Evolutionary conservation across 2,329 filamentous ascomycete species (phyloP).

Genomic region (Tolypocladium amazonense): DNA sequence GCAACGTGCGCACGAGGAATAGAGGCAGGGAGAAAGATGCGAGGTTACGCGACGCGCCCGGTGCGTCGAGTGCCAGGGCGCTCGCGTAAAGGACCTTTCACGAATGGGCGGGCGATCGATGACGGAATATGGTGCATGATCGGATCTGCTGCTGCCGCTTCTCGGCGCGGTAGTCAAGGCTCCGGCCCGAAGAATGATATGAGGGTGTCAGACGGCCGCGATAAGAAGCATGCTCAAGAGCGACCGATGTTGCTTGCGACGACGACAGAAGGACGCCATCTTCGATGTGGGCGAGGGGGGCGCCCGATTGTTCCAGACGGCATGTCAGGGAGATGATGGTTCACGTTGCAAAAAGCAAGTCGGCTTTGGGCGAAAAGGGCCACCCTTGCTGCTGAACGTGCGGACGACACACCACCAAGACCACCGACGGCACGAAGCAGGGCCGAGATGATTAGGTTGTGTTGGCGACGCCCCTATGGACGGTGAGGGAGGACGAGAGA

Average conservation of each 20-base stretch:
- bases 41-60: neutral
- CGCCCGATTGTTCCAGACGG: neutral
- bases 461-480: neutral
- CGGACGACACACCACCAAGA: neutral
- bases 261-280: neutral
- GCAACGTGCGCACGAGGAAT: neutral
- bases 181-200: neutral
- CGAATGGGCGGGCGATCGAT: neutral
- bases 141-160: neutral
- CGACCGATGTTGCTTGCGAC: neutral
- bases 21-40: neutral
- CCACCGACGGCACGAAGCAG: neutral
- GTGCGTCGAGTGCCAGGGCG: too few relatives aligned
- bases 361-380: too few relatives aligned
- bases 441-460: neutral
- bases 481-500: neutral
- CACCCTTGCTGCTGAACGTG: neutral
- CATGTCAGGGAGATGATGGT: conserved; percentile 4
- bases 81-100: neutral
- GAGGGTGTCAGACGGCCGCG: neutral
- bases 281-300: neutral
- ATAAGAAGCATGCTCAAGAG: neutral
- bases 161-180: neutral
- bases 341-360: neutral
- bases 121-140: neutral